Base-by-base conservation (phyloP, 805 yeast species). In the Blastobotrys robertii region DNA sequence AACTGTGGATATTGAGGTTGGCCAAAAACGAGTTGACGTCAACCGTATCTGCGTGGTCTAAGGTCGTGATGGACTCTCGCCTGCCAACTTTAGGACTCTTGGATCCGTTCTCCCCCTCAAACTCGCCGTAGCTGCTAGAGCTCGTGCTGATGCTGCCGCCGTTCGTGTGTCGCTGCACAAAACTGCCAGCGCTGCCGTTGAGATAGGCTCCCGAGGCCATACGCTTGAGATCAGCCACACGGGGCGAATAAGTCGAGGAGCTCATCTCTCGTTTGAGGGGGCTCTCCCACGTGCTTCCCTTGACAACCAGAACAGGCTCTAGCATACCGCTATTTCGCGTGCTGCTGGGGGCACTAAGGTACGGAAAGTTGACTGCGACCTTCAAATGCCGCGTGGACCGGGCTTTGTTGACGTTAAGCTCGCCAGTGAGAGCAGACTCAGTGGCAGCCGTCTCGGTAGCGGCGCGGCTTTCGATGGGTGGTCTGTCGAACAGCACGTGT, bases 161-260 rank as follows among this genome's bases (percentile, higher is more conserved):
- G 19, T 14, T 10, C 8, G n/a, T 14, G 13, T 12, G 25, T 8
- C 30, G 32, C 19, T 30, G 15, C 2, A 28, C 19, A 13, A 29
- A 31, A 29, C 38, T 30, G 30, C 33, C 38, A 32, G 39, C 13
- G n/a, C 13, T 29, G 11, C 43, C 34, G 12, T 41, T 22, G 8
- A 8, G 16, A 13, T 34, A 8, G 4, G 35, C 33, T 2, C 52
- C 52, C 9, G 47, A 45, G 6, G 47, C 50, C 9, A 48, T 52
- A 29, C 48, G 39, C 33, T 46, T 49, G 13, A 51, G 42, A 34
- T 51, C 55, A 3, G 34, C 12, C 10, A 51, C 47, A 4, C 45
- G 29, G 2, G 55, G 55, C 8, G 55, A 39, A 16, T 34, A 44
- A 19, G 25, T 19, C 25, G 25, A 19, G 6, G 25, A 19, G 25